Percentiles rank a stretch among this genome's conserved stretches.
Conservation (phyloP, 495 filamentous ascomycete species). For the Tuber borchii region DNA sequence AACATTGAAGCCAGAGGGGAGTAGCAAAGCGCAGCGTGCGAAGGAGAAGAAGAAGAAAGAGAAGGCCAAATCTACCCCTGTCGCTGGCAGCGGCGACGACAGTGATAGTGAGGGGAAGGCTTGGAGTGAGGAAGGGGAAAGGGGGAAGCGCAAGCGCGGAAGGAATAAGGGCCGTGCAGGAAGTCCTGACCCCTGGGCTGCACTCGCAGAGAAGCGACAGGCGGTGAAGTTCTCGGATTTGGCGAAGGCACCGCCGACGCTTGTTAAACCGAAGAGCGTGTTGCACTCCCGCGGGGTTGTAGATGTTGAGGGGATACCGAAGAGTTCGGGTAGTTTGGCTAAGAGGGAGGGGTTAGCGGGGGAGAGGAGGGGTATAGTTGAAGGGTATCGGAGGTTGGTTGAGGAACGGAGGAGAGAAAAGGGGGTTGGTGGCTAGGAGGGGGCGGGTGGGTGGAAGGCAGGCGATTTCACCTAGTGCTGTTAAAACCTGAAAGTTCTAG, state of each 20-base stretch:
- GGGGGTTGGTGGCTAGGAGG: not conserved
- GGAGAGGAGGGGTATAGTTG: conserved; percentile 68
- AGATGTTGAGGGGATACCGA: conserved; percentile 67
- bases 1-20: conserved; percentile 48
- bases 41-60: conserved; percentile 56
- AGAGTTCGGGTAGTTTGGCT: conserved; percentile 68
- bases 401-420: conserved; percentile 50
- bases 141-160: conserved; percentile 15
- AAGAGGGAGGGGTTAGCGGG: conserved; percentile 73
- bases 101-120: conserved; percentile 6
- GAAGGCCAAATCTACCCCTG: conserved; percentile 1
- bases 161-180: conserved; percentile 21
- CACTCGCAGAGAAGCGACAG: conserved; percentile 56
- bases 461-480: not conserved
- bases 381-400: conserved; percentile 77
- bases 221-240: conserved; percentile 68
- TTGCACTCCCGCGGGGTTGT: conserved; percentile 65
- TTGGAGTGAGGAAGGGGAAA: conserved; percentile 13
- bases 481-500: not conserved
- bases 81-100: conserved; percentile 13
- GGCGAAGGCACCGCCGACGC: conserved; percentile 69
- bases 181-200: conserved; percentile 69
- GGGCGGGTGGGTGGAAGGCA: not conserved
- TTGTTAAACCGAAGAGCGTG: conserved; percentile 60
- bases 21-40: conserved; percentile 50